A percentile compares a stretch with the other conserved stretches of the same genome.
Evolutionary conservation across 2,329 filamentous ascomycete genomes (phyloP).

Genomic region (Pseudogymnoascus sp.): DNA sequence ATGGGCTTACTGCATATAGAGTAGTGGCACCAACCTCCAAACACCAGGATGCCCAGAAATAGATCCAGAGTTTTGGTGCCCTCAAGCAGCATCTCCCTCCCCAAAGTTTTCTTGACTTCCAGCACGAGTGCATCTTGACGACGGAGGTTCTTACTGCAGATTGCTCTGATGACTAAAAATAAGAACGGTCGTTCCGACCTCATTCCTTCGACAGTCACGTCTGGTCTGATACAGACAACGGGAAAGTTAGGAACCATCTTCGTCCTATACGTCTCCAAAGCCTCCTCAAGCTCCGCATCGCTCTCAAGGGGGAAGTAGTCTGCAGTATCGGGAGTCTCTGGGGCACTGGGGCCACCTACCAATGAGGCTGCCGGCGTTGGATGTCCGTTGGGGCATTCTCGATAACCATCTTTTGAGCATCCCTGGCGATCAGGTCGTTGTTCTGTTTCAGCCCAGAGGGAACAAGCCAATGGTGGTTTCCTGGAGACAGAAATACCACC

Average conservation of each 20-base stretch:
- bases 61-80: not conserved
- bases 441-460: not conserved
- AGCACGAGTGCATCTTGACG: not conserved
- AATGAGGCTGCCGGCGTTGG: not conserved
- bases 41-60: not conserved
- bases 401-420: not conserved
- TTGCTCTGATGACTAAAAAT: not conserved
- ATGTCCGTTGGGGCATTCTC: not conserved
- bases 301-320: not conserved
- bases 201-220: not conserved
- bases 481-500: not conserved
- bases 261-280: constrained; percentile 10
- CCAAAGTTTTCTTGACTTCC: not conserved
- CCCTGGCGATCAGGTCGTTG: not conserved
- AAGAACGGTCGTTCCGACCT: not conserved
- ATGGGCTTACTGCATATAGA: not conserved
- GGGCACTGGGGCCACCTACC: not conserved
- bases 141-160: not conserved
- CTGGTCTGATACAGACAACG: constrained; percentile 10
- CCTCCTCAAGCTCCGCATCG: constrained; percentile 11
- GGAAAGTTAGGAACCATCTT: constrained; percentile 13
- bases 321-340: not conserved
- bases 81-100: not conserved
- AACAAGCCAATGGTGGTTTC: not conserved
- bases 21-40: not conserved